phyloP scores from a whole-genome alignment of 108 stramenopile genomes.

The Cyclostephanos invisitatus region DNA sequence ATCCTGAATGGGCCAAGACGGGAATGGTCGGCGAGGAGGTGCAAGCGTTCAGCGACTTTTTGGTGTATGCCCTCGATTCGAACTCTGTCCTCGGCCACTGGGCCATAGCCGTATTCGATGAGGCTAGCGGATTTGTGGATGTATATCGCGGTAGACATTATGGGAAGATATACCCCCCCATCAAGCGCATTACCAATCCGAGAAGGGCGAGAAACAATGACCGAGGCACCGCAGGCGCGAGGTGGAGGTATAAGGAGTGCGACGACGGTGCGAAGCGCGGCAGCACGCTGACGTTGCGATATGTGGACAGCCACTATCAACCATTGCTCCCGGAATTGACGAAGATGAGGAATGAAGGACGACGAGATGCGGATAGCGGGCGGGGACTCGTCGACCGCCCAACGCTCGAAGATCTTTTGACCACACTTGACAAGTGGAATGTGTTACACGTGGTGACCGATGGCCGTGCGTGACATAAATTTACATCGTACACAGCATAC shows the following conservation, averaged over 20 bases:
- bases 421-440: conserved; percentile 27
- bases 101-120: conserved; percentile 48
- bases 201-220: conserved; percentile 1
- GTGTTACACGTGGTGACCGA: conserved; percentile 50
- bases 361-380: neutral
- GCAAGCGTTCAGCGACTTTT: conserved; percentile 52
- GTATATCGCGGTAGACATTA: conserved; percentile 47
- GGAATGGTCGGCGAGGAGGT: conserved; percentile 52
- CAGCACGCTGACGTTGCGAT: conserved; percentile 45
- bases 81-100: conserved; percentile 43
- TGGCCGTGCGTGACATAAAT: conserved; percentile 26
- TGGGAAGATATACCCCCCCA: conserved; percentile 46
- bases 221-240: neutral
- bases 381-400: conserved; percentile 15
- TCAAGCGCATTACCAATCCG: conserved; percentile 7
- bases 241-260: conserved; percentile 38
- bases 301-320: conserved; percentile 47
- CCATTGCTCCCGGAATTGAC: conserved; percentile 46
- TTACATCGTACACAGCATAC: neutral
- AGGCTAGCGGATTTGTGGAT: conserved; percentile 51
- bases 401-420: conserved; percentile 36
- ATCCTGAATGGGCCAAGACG: conserved; percentile 47
- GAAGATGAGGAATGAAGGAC: conserved; percentile 18
- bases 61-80: conserved; percentile 49
- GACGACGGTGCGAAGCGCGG: conserved; percentile 24